phyloP scores from a whole-genome alignment of 2,329 filamentous ascomycete genomes.

The Passalora sequoiae region DNA sequence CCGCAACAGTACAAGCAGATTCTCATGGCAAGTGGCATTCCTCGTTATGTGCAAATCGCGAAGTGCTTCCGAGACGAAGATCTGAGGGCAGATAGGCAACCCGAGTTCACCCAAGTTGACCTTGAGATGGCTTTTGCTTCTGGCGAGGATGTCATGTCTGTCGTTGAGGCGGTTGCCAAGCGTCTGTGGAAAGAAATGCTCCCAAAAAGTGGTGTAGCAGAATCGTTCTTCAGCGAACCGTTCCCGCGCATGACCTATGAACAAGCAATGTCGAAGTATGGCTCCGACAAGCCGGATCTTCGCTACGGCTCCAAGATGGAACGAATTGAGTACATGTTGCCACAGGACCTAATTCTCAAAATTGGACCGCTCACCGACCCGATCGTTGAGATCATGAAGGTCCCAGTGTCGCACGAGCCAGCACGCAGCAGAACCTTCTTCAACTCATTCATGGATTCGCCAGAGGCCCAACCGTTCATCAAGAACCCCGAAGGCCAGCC shows the following conservation, averaged over 20 bases:
- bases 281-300: slow-evolving; percentile 88
- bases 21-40: slow-evolving; percentile 83
- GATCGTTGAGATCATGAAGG: slow-evolving; percentile 67
- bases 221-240: slow-evolving; percentile 30
- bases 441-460: slow-evolving; percentile 63
- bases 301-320: slow-evolving; percentile 64
- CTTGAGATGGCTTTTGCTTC: slow-evolving; percentile 85
- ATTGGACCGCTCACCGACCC: slow-evolving; percentile 66
- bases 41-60: slow-evolving; percentile 85
- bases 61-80: slow-evolving; percentile 95
- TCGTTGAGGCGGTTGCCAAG: slow-evolving; percentile 51
- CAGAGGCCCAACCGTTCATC: slow-evolving; percentile 54
- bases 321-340: slow-evolving; percentile 59
- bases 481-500: slow-evolving; percentile 72
- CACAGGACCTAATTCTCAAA: slow-evolving; percentile 63
- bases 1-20: slow-evolving; percentile 99
- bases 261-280: slow-evolving; percentile 72
- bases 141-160: slow-evolving; percentile 63
- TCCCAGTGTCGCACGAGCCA: slow-evolving; percentile 54
- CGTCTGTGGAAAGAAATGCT: slow-evolving; percentile 52
- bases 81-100: slow-evolving; percentile 82
- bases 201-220: slow-evolving; percentile 31
- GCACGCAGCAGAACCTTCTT: slow-evolving; percentile 58
- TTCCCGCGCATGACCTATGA: slow-evolving; percentile 66
- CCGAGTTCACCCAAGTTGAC: slow-evolving; percentile 95